Base-by-base conservation (phyloP, 192 early-diverging fungal genomes). In the Coemansia sp. region DNA sequence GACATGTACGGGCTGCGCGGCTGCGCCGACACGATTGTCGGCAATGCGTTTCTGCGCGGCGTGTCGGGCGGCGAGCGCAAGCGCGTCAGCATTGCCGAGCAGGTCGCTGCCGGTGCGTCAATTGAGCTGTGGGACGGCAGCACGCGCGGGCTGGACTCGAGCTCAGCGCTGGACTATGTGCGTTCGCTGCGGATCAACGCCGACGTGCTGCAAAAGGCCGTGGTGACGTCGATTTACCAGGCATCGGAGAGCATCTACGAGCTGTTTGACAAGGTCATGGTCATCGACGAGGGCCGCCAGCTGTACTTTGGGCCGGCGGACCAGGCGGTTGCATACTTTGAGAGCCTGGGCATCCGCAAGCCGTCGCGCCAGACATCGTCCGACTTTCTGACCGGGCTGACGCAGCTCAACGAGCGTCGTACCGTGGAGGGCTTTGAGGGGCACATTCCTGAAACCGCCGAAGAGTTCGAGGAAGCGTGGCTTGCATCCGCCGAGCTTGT, bases 221-320 rank as follows among this genome's bases (percentile, higher is more conserved):
- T 82, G 0, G 64, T 84, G 23, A 80, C 73, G 21, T 80, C 81
- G 3, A 68, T 87, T 16, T 84, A 83, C 71, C 86, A 89, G 75
- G 85, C 88, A 5, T 87, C 88, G 6, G 89, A 94, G 63, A 88
- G 81, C 77, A 91, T 92, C 50, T 91, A 84, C 67, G 67, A 82
- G 25, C 68, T 91, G 22, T 91, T 91, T 64, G 87, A 91, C 72
- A 79, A 87, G 74, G 81, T 86, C 14, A 64, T 89, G 54, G 77
- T 91, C 10, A 55, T 91, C 7, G 85, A 87, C 50, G 77, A 87
- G 24, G 89, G 89, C 58, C 80, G 81, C 23, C 83, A 83, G 54
- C 75, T 89, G 54, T 91, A 84, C 67, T 89, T 87, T 77, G 89
- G 89, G 3, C 89, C 86, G 19, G 73, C 67, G 2, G 62, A 61